phyloP scores from a whole-genome alignment of 805 yeast genomes.

The Metschnikowia kunwiensis region DNA sequence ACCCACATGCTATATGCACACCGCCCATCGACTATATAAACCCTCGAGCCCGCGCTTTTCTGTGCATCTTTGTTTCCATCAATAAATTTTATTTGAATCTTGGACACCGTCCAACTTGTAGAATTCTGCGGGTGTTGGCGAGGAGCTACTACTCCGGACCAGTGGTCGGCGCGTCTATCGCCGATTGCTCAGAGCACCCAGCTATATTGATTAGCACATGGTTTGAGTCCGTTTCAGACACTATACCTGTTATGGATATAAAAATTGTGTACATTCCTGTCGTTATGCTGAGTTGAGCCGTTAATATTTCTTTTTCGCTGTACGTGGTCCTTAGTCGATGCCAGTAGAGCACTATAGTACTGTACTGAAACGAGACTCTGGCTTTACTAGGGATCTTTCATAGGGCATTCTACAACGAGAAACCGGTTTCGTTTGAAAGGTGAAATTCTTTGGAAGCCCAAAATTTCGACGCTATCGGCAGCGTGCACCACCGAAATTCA shows the following conservation, averaged over 20 bases:
- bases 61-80: background rate
- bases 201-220: slow-evolving; percentile 41
- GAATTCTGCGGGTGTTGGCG: slow-evolving; percentile 16
- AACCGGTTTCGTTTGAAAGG: no score
- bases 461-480: no score
- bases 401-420: no score
- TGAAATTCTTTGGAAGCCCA: no score
- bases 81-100: slow-evolving; percentile 5
- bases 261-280: slow-evolving; percentile 42
- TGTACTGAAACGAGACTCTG: no score
- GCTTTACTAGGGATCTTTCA: no score
- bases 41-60: slow-evolving; percentile 1
- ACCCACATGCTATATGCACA: background rate
- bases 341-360: no score
- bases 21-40: slow-evolving; percentile 3
- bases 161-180: slow-evolving; percentile 8
- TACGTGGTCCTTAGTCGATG: no score
- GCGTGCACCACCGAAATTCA: no score
- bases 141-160: slow-evolving; percentile 11
- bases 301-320: no score
- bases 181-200: slow-evolving; percentile 22
- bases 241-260: slow-evolving; percentile 41
- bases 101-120: slow-evolving; percentile 5
- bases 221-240: slow-evolving; percentile 44
- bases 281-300: no score